Evolutionary conservation across 2,329 filamentous ascomycete genomes (phyloP), one percentile per base, ranked within the genome.

Genomic region (Furcasterigmium sp.): DNA sequence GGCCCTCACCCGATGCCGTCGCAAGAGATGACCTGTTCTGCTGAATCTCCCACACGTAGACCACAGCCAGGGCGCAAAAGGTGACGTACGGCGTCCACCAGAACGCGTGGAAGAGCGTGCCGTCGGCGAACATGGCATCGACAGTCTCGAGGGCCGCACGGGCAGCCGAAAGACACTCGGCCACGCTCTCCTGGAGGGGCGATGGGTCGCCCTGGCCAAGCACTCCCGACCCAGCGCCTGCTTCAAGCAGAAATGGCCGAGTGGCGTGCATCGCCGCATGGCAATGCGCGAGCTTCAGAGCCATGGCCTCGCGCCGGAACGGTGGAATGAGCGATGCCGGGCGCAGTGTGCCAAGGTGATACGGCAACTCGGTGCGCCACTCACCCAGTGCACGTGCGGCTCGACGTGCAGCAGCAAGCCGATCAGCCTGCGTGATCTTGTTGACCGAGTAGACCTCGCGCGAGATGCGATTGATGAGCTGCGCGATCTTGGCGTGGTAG

Each of bases 181-280:
- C 51, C 1, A 75, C 60, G 19, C 49, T 43, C 14, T 26, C 47
- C 34, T 42, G 41, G 70, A 73, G 3, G 69, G 61, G 29, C 61
- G 60, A 9, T 57, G 71, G 20, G 43, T 56, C 49, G 13, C 55
- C 39, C 17, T 56, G 19, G 37, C 34, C 37, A n/a, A n/a, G n/a
- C n/a, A n/a, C n/a, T n/a, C n/a, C n/a, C n/a, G n/a, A 20, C 46
- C 42, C 47, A 37, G 29, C 43, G n/a, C n/a, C 7, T 9, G 32
- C 34, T 60, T 43, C 63, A 0, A 80, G 61, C 1, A 81, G 63
- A 36, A 80, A 76, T 0, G 73, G 69, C 0, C 78, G 69, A 37
- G 75, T 78, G 7, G 74, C 69, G 15, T 80, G 67, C 53, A 82
- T 76, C 8, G 75, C 63, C 3, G 76, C 73, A 42, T 81, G 77